Conservation (phyloP, 2,329 filamentous ascomycete species). For the Diplocarpon rosae region DNA sequence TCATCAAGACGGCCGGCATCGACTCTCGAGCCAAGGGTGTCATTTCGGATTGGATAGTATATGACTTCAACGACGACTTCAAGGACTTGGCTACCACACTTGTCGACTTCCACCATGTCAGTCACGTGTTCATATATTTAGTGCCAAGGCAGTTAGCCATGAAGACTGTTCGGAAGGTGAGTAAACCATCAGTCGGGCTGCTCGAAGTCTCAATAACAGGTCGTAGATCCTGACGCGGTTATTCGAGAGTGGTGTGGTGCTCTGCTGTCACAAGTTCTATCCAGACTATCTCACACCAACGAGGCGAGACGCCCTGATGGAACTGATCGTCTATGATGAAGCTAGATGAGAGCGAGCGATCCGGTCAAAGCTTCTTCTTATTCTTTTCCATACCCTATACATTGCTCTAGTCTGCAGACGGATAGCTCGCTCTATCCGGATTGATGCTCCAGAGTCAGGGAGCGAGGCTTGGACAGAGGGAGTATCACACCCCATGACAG, state of each 20-base stretch:
- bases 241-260: constrained; percentile 11
- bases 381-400: too few species aligned
- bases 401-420: too few species aligned
- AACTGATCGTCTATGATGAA: constrained; percentile 13
- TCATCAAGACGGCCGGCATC: constrained; percentile 14
- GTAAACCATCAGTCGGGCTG: background rate
- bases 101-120: constrained; percentile 9
- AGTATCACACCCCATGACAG: too few species aligned
- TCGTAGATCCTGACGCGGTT: constrained; percentile 10
- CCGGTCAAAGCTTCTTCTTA: background rate
- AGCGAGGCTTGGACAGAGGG: too few species aligned
- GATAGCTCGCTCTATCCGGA: too few species aligned
- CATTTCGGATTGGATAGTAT: constrained; percentile 13
- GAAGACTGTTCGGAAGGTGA: constrained; percentile 7
- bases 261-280: constrained; percentile 17
- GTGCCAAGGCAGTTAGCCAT: constrained; percentile 17
- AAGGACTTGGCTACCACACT: constrained; percentile 14
- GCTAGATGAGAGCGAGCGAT: background rate
- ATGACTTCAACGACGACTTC: constrained; percentile 18
- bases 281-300: constrained; percentile 14
- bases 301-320: constrained; percentile 13
- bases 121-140: constrained; percentile 19
- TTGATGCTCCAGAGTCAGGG: too few species aligned
- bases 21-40: constrained; percentile 6
- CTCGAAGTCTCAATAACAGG: background rate